These are phyloP conservation scores for Pleurotus sapidus DNA, from an alignment of 768 basidiomycete species.

Conservation along the genomic window DNA sequence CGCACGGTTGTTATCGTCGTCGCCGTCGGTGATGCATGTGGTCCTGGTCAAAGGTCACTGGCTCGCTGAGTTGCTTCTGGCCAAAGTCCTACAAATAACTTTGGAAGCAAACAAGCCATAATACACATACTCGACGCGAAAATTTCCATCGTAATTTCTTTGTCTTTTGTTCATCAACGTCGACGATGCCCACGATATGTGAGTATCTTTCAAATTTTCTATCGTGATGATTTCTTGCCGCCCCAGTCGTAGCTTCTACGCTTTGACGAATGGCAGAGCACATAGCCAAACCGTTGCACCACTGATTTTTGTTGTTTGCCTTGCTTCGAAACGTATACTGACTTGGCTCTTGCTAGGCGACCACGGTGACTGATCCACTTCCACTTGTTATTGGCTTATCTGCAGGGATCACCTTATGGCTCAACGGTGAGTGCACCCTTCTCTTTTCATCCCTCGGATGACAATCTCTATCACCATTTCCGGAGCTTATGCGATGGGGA, in stretches of 20 bases:
- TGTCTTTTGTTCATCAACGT: not conserved
- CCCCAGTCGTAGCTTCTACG: slow-evolving; percentile 20
- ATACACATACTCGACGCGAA: not conserved
- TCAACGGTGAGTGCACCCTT: not conserved
- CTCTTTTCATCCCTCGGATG: not conserved
- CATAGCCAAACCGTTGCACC: slow-evolving; percentile 20
- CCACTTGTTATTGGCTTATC: not conserved
- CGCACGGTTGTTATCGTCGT: too few species aligned
- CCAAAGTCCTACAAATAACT: not conserved
- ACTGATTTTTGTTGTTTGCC: slow-evolving; percentile 9
- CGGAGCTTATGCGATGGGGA: slow-evolving; percentile 13
- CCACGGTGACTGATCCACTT: not conserved
- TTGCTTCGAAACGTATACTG: not conserved
- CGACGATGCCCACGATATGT: not conserved
- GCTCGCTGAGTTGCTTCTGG: too few species aligned
- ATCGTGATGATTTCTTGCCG: slow-evolving; percentile 16
- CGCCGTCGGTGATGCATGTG: too few species aligned
- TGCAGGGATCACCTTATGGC: not conserved
- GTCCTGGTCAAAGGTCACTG: too few species aligned
- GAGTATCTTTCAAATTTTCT: not conserved
- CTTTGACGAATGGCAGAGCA: slow-evolving; percentile 20
- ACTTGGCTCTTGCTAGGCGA: not conserved
- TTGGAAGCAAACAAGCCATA: not conserved
- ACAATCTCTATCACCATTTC: slow-evolving; percentile 8
- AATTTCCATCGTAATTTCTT: not conserved